Evolutionary conservation across 2,329 filamentous ascomycete species (phyloP).

Genomic region (Cladobotryum mycophilum): DNA sequence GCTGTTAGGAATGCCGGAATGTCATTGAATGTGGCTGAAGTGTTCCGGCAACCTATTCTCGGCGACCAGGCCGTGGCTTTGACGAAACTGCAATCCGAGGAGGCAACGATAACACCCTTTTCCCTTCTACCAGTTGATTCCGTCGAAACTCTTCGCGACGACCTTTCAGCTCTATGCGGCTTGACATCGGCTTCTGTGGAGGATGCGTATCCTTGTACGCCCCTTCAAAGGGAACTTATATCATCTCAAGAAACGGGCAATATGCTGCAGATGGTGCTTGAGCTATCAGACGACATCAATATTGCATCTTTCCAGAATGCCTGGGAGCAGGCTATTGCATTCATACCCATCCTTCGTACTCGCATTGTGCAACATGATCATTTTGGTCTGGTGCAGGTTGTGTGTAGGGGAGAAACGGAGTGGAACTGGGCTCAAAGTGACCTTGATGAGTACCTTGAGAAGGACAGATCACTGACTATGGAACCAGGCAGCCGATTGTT

Average conservation of each 20-base stretch:
- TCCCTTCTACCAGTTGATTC: neutral
- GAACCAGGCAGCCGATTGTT: constrained; percentile 34
- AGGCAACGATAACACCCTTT: neutral
- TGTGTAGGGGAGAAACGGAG: constrained; percentile 31
- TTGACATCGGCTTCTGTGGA: constrained; percentile 12
- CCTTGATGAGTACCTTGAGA: constrained; percentile 27
- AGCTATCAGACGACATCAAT: constrained; percentile 3
- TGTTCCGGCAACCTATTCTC: constrained; percentile 4
- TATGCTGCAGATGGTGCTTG: constrained; percentile 11
- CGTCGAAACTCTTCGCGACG: neutral
- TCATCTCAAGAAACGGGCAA: constrained; percentile 21
- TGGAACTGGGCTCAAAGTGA: constrained; percentile 22
- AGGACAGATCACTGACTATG: constrained; percentile 30
- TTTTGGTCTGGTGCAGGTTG: constrained; percentile 37
- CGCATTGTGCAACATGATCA: constrained; percentile 37
- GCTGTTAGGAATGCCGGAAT: constrained; percentile 3
- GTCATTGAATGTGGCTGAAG: constrained; percentile 2
- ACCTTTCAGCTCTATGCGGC: neutral
- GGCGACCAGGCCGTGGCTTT: no score
- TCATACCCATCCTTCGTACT: constrained; percentile 33
- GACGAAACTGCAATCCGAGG: neutral
- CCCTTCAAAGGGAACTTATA: constrained; percentile 30
- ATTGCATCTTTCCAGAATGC: constrained; percentile 4
- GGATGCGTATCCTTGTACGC: constrained; percentile 30
- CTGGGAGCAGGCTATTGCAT: constrained; percentile 5